A percentile compares a stretch with the other conserved stretches of the same genome.
Evolutionary conservation across 176 grass and related monocot species (phyloP).

Genomic region (Phragmites australis): DNA sequence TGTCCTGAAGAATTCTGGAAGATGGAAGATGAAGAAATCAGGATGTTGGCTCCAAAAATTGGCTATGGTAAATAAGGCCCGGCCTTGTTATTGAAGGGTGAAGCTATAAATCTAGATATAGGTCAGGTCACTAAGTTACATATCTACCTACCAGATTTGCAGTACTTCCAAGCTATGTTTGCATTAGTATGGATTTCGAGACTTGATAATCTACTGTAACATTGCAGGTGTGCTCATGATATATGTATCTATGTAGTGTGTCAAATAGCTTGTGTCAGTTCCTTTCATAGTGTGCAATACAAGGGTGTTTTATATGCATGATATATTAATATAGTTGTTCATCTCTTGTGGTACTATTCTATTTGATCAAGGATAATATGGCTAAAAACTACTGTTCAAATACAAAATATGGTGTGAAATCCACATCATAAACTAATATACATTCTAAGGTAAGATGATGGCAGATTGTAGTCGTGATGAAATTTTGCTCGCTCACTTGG

Average conservation of each 20-base stretch:
- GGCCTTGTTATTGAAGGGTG: slow-evolving; percentile 37
- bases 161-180: slow-evolving; percentile 29
- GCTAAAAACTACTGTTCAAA: neutral
- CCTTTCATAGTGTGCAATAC: slow-evolving; percentile 6
- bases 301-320: slow-evolving; percentile 8
- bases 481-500: neutral
- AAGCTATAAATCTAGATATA: slow-evolving; percentile 31
- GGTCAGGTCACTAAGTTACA: slow-evolving; percentile 29
- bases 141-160: slow-evolving; percentile 27
- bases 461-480: neutral
- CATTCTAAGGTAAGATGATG: neutral
- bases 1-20: slow-evolving; percentile 53
- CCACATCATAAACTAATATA: neutral
- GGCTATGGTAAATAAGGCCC: slow-evolving; percentile 31
- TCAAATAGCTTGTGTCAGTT: slow-evolving; percentile 38
- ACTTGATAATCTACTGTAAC: slow-evolving; percentile 30
- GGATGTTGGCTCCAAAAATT: slow-evolving; percentile 47
- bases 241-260: slow-evolving; percentile 37
- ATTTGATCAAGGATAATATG: neutral
- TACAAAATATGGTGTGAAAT: neutral
- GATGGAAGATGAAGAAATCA: slow-evolving; percentile 52
- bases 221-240: slow-evolving; percentile 25
- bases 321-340: neutral
- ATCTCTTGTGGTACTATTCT: neutral
- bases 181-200: slow-evolving; percentile 34